Evolutionary conservation across 345 rosid genomes (phyloP).

Genomic region (Populus alba): DNA sequence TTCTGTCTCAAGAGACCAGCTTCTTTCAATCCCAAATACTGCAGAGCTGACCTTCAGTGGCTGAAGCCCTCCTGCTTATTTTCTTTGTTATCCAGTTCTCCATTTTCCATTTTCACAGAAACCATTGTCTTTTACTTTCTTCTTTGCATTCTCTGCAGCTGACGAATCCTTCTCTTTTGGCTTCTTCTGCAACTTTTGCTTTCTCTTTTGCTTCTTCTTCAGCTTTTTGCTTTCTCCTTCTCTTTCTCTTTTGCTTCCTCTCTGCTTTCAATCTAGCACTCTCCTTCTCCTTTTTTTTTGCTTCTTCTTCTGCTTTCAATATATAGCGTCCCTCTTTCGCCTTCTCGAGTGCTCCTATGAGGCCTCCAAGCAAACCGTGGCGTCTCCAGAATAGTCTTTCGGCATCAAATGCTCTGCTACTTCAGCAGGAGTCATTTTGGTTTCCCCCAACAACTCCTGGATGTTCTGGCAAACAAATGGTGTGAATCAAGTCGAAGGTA

Average conservation of each 20-base stretch:
- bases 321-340: background rate
- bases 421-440: slow-evolving; percentile 14
- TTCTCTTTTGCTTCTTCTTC: background rate
- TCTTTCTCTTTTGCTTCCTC: background rate
- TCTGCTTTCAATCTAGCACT: background rate
- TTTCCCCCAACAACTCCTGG: background rate
- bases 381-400: slow-evolving; percentile 1
- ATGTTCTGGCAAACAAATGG: background rate
- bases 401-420: slow-evolving; percentile 24
- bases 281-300: background rate
- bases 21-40: background rate
- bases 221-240: too few relatives aligned
- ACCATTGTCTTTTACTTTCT: too few relatives aligned
- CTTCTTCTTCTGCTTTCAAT: slow-evolving; percentile 9
- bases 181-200: background rate
- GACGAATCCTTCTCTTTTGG: background rate
- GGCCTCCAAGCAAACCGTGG: slow-evolving; percentile 4
- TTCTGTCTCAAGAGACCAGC: background rate
- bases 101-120: too few relatives aligned
- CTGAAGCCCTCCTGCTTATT: background rate
- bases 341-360: slow-evolving; percentile 7
- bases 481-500: background rate
- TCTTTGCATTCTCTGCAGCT: too few relatives aligned
- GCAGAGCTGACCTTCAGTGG: background rate
- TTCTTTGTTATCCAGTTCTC: background rate